Evolutionary conservation across 225 moss, liverwort and hornwort species (phyloP).

Genomic region (Rhytidiadelphus loreus): DNA sequence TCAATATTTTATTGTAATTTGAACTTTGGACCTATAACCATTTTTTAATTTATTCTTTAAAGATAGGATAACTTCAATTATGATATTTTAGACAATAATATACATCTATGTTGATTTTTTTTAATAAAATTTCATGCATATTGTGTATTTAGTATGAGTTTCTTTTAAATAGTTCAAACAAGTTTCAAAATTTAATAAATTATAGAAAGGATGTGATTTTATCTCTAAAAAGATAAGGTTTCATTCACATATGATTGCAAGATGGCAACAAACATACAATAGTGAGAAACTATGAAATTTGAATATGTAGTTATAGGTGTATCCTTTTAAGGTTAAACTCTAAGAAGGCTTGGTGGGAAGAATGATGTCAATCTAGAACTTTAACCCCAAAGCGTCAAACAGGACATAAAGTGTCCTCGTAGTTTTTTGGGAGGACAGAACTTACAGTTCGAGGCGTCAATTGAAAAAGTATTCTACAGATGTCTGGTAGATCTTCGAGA

Average conservation of each 20-base stretch:
- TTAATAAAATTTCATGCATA: background rate
- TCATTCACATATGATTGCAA: background rate
- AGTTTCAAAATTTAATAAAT: background rate
- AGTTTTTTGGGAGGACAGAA: too few species aligned
- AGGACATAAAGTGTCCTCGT: too few species aligned
- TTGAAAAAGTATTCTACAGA: too few species aligned
- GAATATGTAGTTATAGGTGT: rapidly evolving
- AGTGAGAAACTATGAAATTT: background rate
- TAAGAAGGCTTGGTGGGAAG: background rate
- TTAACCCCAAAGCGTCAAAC: too few species aligned
- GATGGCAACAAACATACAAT: background rate
- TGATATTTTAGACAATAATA: background rate
- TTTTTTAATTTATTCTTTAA: background rate
- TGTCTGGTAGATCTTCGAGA: too few species aligned
- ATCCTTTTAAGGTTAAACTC: background rate
- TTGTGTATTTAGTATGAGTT: background rate
- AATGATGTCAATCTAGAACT: background rate
- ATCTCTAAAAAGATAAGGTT: background rate
- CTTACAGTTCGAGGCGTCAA: too few species aligned
- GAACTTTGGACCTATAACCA: background rate
- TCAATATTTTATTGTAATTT: background rate
- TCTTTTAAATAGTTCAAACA: too few species aligned
- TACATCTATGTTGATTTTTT: too few species aligned
- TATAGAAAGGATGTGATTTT: background rate
- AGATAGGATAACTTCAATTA: background rate